These are phyloP conservation scores for Rhizophlyctis rosea DNA, from an alignment of 192 early-diverging fungal genomes.

Conservation along the genomic window DNA sequence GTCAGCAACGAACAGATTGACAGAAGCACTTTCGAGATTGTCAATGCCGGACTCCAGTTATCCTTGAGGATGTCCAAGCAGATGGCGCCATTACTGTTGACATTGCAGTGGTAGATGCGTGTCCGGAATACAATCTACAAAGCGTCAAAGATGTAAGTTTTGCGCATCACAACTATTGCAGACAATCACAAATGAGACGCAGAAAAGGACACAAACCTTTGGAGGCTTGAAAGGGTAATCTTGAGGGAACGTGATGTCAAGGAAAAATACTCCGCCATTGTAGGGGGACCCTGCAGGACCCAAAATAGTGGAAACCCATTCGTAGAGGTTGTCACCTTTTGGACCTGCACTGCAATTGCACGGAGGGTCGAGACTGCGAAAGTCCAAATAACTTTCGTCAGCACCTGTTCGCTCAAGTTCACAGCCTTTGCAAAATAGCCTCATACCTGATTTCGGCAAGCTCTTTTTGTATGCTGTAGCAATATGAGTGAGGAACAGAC, in stretches of 20 bases:
- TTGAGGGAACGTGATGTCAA: constrained; percentile 88
- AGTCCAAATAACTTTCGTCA: not conserved
- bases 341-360: constrained; percentile 94
- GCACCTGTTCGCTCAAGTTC: not conserved
- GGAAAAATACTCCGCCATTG: constrained; percentile 82
- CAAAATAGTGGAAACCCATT: constrained; percentile 93
- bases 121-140: constrained; percentile 81
- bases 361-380: constrained; percentile 79
- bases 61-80: constrained; percentile 96
- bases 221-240: constrained; percentile 97
- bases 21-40: constrained; percentile 93
- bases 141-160: not conserved
- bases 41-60: constrained; percentile 95
- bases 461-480: constrained; percentile 85
- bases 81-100: constrained; percentile 86
- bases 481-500: not conserved
- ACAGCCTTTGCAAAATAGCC: not conserved
- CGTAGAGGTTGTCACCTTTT: constrained; percentile 92
- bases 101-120: constrained; percentile 96
- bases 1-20: constrained; percentile 91
- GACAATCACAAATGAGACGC: constrained; percentile 13
- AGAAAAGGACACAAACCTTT: constrained; percentile 54
- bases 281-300: constrained; percentile 90
- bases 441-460: constrained; percentile 96
- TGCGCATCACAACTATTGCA: too few species aligned